Conservation (phyloP, 495 filamentous ascomycete genomes). For the Terfezia boudieri region DNA sequence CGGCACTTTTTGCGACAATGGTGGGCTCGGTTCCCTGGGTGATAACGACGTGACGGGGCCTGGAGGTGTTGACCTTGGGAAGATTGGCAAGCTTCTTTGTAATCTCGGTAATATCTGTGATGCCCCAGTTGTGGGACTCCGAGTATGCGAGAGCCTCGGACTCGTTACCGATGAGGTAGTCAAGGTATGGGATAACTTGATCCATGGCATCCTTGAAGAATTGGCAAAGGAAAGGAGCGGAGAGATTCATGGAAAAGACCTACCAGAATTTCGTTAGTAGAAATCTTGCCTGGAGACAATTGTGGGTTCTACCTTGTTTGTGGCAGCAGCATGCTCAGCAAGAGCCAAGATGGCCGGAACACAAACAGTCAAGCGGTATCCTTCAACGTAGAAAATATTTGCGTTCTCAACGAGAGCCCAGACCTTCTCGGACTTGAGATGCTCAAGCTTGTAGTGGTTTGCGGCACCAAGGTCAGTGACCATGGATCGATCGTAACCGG, state of each 20-base stretch:
- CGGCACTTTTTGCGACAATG: slow-evolving; percentile 46
- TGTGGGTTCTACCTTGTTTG: slow-evolving; percentile 46
- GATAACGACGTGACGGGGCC: slow-evolving; percentile 63
- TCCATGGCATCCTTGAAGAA: slow-evolving; percentile 96
- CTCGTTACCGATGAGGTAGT: slow-evolving; percentile 95
- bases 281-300: background rate
- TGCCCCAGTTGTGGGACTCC: slow-evolving; percentile 46
- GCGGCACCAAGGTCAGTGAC: slow-evolving; percentile 90
- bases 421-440: slow-evolving; percentile 72
- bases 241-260: slow-evolving; percentile 70
- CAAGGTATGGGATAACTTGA: slow-evolving; percentile 65
- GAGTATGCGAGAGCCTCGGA: slow-evolving; percentile 74
- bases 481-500: slow-evolving; percentile 77
- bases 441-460: slow-evolving; percentile 88
- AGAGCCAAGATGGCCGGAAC: slow-evolving; percentile 74
- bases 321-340: slow-evolving; percentile 62
- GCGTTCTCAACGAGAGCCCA: slow-evolving; percentile 80
- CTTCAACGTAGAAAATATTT: slow-evolving; percentile 75
- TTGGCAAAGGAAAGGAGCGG: slow-evolving; percentile 83
- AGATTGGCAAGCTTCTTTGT: slow-evolving; percentile 64
- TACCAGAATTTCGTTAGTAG: slow-evolving; percentile 9
- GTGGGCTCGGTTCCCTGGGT: slow-evolving; percentile 88
- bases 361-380: slow-evolving; percentile 74
- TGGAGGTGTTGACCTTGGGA: slow-evolving; percentile 69
- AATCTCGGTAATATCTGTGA: slow-evolving; percentile 65